phyloP scores from a whole-genome alignment of 306 rosid genomes.

The Gillenia trifoliata region DNA sequence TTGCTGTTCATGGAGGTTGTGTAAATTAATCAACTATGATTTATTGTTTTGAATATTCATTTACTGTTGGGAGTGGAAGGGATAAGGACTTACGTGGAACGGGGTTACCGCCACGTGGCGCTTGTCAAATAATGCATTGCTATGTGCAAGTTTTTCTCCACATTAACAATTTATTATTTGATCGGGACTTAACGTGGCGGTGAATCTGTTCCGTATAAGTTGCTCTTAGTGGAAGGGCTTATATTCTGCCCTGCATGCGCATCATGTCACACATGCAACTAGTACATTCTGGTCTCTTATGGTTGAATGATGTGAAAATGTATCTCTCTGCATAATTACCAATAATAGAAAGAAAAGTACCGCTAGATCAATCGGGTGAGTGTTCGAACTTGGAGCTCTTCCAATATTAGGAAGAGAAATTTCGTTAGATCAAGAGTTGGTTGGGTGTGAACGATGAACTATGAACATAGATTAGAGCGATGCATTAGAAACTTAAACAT shows the following conservation, averaged over 20 bases:
- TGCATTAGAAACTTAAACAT: neutral
- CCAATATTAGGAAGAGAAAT: neutral
- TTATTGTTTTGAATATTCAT: conserved; percentile 32
- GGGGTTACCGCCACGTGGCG: no score
- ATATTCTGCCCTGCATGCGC: neutral
- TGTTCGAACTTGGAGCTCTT: neutral
- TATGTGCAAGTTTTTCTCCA: no score
- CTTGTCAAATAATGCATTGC: no score
- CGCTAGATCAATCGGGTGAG: neutral
- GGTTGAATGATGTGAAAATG: neutral
- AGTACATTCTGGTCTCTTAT: neutral
- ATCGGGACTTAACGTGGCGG: no score
- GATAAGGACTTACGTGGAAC: no score
- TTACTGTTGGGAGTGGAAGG: neutral
- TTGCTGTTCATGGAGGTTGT: conserved; percentile 31
- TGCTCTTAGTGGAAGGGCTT: neutral
- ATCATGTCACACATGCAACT: neutral
- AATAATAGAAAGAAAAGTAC: neutral
- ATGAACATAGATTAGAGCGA: neutral
- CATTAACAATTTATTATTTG: no score
- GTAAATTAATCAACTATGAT: conserved; percentile 41
- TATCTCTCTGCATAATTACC: neutral
- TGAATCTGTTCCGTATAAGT: no score
- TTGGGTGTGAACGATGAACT: neutral
- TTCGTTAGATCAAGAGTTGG: neutral